Evolutionary conservation across 2,329 filamentous ascomycete species (phyloP), one percentile per base, ranked within the genome.

Genomic region (Penicillium italicum): DNA sequence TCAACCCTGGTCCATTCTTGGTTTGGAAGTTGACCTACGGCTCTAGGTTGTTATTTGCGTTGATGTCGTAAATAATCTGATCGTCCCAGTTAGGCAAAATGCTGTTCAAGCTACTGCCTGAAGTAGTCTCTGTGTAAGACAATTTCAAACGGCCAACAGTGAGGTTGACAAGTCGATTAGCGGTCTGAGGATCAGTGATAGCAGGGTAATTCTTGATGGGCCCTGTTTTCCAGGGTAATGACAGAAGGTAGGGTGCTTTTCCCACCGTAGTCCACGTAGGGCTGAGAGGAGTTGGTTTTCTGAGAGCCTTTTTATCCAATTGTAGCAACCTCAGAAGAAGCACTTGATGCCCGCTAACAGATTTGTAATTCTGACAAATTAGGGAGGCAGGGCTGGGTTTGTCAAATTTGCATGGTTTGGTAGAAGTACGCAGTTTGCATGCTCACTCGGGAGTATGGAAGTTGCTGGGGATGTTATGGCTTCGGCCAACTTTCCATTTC

Each of bases 261-360:
- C 20, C 84, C 83, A 2, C 75, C 77, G 48, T 81, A 77, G 61
- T 79, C 76, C 57, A 85, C 79, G 53, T 73, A 80, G 0, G 79
- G 67, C 1, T 66, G 60, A 0, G 74, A 74, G 3, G 56, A 48
- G 1, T 26, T 34, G 0, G 36, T 43, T 24, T 62, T 56, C 1
- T 60, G 31, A 14, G 46, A 55, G 28, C 68, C 62, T 18, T 64
- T 62, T 60, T 79, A 78, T 0, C 72, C 70, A 22, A 86, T 67
- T 4, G 77, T 70, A 1, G 80, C 82, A 41, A 77, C 74, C 1
- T 78, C 82, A 10, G 74, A 72, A 30, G 18, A 20, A 20, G 22
- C 18, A 16, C 38, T 33, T 16, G 18, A 28, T 34, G 18, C 34
- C 52, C 24, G 52, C 24, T 50, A 56, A 43, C 43, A 50, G 50